Conservation (phyloP, 495 filamentous ascomycete genomes). For the Penicillium taxi region DNA sequence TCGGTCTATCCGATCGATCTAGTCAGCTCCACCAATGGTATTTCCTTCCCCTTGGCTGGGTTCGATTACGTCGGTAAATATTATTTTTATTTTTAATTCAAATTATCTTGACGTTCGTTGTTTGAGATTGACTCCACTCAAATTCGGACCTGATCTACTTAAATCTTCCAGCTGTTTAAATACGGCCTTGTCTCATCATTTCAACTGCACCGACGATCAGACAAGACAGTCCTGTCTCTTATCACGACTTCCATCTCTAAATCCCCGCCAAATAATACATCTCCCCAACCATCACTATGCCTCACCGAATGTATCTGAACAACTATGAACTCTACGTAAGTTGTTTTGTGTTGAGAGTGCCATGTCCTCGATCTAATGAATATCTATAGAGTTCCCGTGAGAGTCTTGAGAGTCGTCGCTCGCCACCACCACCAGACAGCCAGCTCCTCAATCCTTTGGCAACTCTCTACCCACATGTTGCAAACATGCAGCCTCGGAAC, state of each 20-base stretch:
- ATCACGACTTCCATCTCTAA: neutral
- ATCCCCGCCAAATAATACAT: too few relatives aligned
- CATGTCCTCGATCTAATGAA: neutral
- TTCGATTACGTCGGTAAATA: too few relatives aligned
- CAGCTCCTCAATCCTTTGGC: constrained; percentile 34
- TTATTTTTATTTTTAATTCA: too few relatives aligned
- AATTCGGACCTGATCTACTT: too few relatives aligned
- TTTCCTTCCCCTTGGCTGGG: too few relatives aligned
- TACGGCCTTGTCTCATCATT: constrained; percentile 3
- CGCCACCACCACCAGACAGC: constrained; percentile 22
- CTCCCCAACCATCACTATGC: too few relatives aligned
- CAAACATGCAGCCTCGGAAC: constrained; percentile 32
- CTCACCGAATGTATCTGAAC: constrained; percentile 35
- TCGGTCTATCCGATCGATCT: too few relatives aligned
- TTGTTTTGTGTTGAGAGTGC: too few relatives aligned
- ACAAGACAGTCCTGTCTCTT: neutral
- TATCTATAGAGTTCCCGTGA: constrained; percentile 18
- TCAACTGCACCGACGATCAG: constrained; percentile 3
- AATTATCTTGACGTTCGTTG: too few relatives aligned
- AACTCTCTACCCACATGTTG: constrained; percentile 34
- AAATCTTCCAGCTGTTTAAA: constrained; percentile 4
- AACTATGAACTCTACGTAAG: constrained; percentile 34
- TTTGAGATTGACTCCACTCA: too few relatives aligned
- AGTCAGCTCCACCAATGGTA: too few relatives aligned
- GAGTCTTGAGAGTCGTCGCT: constrained; percentile 21